These are phyloP conservation scores for Aphanomyces invadans DNA, from an alignment of 352 stramenopile species.

Conservation along the genomic window DNA sequence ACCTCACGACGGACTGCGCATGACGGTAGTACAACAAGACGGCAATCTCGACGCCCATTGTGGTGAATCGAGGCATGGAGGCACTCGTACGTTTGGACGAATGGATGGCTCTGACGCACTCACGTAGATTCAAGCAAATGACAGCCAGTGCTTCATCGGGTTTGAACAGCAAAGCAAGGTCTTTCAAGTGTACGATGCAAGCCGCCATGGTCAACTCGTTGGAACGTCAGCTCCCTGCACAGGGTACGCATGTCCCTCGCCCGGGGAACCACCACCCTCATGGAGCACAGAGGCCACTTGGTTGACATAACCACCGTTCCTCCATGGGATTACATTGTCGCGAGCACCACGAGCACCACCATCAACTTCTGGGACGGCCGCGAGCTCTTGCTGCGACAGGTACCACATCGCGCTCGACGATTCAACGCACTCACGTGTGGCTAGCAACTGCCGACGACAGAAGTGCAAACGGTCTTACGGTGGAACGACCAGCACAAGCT, in stretches of 20 bases:
- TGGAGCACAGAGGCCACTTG: not conserved
- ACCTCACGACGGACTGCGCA: no score
- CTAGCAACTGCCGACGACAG: constrained; percentile 20
- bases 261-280: not conserved
- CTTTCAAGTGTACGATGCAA: constrained; percentile 11
- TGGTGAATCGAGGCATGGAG: not conserved
- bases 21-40: constrained; percentile 23
- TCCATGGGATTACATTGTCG: constrained; percentile 4
- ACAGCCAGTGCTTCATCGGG: not conserved
- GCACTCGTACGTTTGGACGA: not conserved
- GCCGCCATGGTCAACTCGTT: not conserved
- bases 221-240: not conserved
- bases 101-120: not conserved
- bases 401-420: not conserved
- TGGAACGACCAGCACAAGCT: not conserved
- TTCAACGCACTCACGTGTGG: not conserved
- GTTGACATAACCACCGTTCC: not conserved
- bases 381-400: not conserved
- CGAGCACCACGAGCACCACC: constrained; percentile 4
- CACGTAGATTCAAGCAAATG: not conserved
- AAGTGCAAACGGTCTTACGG: constrained; percentile 14
- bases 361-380: constrained; percentile 16
- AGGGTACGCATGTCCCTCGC: not conserved
- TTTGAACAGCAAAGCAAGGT: constrained; percentile 1
- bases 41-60: not conserved